Base-by-base conservation (phyloP, 495 filamentous ascomycete species). In the Penicillium ochrochloron region DNA sequence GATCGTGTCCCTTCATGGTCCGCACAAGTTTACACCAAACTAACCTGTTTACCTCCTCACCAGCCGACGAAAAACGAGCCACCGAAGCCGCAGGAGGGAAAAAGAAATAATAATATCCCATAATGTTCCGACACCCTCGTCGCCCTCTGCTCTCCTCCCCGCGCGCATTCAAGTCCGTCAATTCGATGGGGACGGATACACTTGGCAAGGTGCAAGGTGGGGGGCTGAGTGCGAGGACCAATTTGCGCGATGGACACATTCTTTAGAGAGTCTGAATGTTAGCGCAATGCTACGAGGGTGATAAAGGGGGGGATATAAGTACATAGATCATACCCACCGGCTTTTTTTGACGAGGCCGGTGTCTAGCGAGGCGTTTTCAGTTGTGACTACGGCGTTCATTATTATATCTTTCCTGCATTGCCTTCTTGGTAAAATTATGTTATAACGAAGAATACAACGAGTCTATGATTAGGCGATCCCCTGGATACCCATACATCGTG, bases 51-150 rank as follows among this genome's bases (percentile, higher is more conserved):
- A 15, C 29, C 8, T 37, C 21, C 3, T 35, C 14, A 42, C 52
- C 57, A 78, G 76, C 76, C 62, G 71, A 78, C 31, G 74, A 75
- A 56, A 75, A 75, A 60, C 70, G 65, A 60, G 68, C 70, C 17
- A 68, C 64, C 25, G 69, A 70, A 57, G 68, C 69, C 23, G 72
- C 63, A 57, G 70, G 37, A 9, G 64, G 61, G 23, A 69, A 68
- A 63, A 73, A 71, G 63, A 73, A 76, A 61, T 72, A 48, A 70
- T n/a, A 17, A 17, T 10, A 5, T 35, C 51, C n/a, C 21, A 9
- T 54, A 34, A 39, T 56, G n/a, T 15, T 15, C 53, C n/a, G 10
- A n/a, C 15, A n/a, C 31, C 53, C 33, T 21, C 31, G 31, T 39
- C 33, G n/a, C 31, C 0, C 14, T 31, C 7, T 34, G n/a, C 27